phyloP scores from a whole-genome alignment of 495 filamentous ascomycete species.

The Penicillium canescens region DNA sequence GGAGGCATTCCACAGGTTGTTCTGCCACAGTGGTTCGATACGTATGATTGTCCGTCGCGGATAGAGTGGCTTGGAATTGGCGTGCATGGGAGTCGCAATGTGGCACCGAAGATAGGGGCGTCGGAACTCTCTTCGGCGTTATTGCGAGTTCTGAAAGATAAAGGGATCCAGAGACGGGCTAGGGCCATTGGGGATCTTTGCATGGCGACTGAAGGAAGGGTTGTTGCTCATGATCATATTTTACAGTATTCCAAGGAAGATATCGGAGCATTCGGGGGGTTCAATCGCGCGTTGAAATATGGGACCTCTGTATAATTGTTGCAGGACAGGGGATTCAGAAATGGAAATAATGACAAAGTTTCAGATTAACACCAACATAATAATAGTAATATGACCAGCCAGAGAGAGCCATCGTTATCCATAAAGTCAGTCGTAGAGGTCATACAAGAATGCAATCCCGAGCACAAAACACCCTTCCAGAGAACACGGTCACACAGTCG shows the following conservation, averaged over 20 bases:
- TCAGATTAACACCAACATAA: not conserved
- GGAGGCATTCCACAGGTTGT: constrained; percentile 51
- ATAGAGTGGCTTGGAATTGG: constrained; percentile 52
- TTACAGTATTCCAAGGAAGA: constrained; percentile 15
- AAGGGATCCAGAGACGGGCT: constrained; percentile 13
- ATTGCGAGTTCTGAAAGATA: constrained; percentile 27
- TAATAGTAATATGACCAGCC: not conserved
- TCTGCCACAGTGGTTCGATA: constrained; percentile 52
- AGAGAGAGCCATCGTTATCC: not conserved
- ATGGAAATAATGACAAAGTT: too few species aligned
- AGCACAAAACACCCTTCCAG: not conserved
- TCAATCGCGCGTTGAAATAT: not conserved
- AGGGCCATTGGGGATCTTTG: constrained; percentile 18
- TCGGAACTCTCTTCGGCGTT: constrained; percentile 33
- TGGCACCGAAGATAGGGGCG: constrained; percentile 32
- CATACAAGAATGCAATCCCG: not conserved
- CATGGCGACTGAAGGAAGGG: constrained; percentile 17
- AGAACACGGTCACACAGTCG: not conserved
- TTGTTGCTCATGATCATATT: constrained; percentile 24
- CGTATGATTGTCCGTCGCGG: constrained; percentile 48
- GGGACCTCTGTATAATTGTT: too few species aligned
- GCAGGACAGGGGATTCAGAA: too few species aligned
- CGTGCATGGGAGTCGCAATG: constrained; percentile 41
- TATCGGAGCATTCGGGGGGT: not conserved
- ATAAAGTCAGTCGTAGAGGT: not conserved